These are phyloP conservation scores for Zygoascus ofunaensis DNA, from an alignment of 805 yeast species.

Conservation along the genomic window DNA sequence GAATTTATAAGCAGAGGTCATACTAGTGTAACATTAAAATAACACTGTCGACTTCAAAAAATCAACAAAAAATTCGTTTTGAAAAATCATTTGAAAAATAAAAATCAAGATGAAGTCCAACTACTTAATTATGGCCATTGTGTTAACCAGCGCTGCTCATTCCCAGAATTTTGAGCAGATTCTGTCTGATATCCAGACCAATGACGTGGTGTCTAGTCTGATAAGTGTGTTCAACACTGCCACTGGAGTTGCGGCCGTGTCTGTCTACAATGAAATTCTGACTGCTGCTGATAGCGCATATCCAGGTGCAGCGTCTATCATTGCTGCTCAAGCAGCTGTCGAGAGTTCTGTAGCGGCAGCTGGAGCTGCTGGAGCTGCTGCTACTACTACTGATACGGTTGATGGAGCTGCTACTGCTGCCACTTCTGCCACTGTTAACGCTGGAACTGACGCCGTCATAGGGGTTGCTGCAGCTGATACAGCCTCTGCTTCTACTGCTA, in stretches of 20 bases:
- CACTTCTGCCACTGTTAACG: constrained; percentile 29
- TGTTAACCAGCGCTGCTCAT: background rate
- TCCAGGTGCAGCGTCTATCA: constrained; percentile 14
- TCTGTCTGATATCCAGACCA: background rate
- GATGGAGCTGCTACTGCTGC: constrained; percentile 4
- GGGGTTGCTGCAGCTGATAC: background rate
- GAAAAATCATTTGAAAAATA: background rate
- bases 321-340: constrained; percentile 6
- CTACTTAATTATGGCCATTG: background rate
- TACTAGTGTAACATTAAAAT: no score
- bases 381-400: constrained; percentile 1
- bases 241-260: constrained; percentile 9
- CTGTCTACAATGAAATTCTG: constrained; percentile 10
- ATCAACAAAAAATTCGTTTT: no score
- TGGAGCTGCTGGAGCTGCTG: background rate
- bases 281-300: constrained; percentile 15
- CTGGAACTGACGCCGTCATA: constrained; percentile 18
- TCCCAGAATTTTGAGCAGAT: background rate
- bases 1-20: no score
- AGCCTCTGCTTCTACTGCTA: constrained; percentile 1
- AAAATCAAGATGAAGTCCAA: background rate
- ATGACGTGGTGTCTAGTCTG: background rate
- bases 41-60: no score
- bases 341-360: constrained; percentile 24
- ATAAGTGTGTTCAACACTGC: constrained; percentile 12